A percentile compares a stretch with the other conserved stretches of the same genome.
These are phyloP conservation scores for Penstemon davidsonii DNA, from an alignment of 257 asterid genomes.

Conservation along the genomic window DNA sequence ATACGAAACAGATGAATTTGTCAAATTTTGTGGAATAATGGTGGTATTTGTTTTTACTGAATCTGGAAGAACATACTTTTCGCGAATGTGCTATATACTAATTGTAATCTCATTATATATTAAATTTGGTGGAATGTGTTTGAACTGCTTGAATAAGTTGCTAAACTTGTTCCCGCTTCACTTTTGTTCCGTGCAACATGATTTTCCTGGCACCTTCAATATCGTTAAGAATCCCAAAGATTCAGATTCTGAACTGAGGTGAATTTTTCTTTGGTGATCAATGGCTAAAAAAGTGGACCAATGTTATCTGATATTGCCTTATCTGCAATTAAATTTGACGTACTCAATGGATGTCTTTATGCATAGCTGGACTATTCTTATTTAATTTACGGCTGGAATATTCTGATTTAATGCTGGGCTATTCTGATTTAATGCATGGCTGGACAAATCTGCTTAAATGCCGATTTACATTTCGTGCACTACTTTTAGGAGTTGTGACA, in stretches of 20 bases:
- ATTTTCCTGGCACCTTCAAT: not conserved
- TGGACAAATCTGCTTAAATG: not conserved
- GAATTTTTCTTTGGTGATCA: conserved; percentile 1
- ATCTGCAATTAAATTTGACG: conserved; percentile 3
- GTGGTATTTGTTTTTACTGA: conserved; percentile 8
- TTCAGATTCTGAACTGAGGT: too few relatives aligned
- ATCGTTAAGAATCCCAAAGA: too few relatives aligned
- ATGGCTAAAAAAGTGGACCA: not conserved
- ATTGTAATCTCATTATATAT: not conserved
- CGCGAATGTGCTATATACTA: too few relatives aligned
- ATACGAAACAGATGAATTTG: not conserved
- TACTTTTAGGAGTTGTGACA: not conserved
- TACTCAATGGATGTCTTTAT: not conserved
- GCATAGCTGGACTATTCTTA: not conserved
- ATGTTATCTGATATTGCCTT: not conserved
- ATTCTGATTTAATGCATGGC: too few relatives aligned
- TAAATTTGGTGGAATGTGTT: conserved; percentile 7
- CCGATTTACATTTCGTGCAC: conserved; percentile 6
- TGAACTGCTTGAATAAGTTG: not conserved
- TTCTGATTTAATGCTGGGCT: too few relatives aligned
- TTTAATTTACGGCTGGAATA: too few relatives aligned
- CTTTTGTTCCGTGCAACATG: not conserved
- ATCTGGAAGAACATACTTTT: not conserved
- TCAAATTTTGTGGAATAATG: conserved; percentile 7
- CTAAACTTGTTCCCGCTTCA: too few relatives aligned